Conservation (phyloP, 1,139 yeast species). For the Candida tetrigidarum region DNA sequence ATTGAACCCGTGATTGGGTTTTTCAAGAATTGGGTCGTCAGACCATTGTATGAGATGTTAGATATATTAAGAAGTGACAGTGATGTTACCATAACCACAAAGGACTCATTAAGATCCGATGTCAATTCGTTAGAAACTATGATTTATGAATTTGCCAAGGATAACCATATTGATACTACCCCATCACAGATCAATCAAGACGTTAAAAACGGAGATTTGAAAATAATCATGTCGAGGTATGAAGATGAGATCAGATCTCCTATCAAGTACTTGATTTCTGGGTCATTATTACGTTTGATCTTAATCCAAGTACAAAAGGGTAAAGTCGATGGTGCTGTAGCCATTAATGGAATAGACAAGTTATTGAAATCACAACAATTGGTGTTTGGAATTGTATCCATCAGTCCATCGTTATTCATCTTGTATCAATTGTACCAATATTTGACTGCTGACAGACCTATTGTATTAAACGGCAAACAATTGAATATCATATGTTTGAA, state of each 20-base stretch:
- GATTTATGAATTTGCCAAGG: slow-evolving; percentile 76
- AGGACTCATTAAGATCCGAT: slow-evolving; percentile 79
- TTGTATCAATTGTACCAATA: slow-evolving; percentile 43
- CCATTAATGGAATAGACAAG: slow-evolving; percentile 89
- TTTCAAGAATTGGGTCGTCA: slow-evolving; percentile 79
- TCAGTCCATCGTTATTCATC: slow-evolving; percentile 78
- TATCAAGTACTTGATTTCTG: slow-evolving; percentile 61
- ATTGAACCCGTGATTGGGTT: slow-evolving; percentile 70
- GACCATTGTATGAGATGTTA: slow-evolving; percentile 75
- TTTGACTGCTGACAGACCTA: slow-evolving; percentile 37
- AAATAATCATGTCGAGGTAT: slow-evolving; percentile 77
- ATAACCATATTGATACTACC: slow-evolving; percentile 30
- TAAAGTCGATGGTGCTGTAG: slow-evolving; percentile 92
- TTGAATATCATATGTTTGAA: slow-evolving; percentile 49
- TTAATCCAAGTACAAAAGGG: slow-evolving; percentile 92
- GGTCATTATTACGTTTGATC: slow-evolving; percentile 74
- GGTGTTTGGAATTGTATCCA: slow-evolving; percentile 88
- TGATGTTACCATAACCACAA: slow-evolving; percentile 75
- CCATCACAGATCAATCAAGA: slow-evolving; percentile 34
- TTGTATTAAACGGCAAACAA: slow-evolving; percentile 43
- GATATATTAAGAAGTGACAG: slow-evolving; percentile 85
- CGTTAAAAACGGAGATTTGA: slow-evolving; percentile 72
- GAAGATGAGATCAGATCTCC: slow-evolving; percentile 79
- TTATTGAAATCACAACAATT: slow-evolving; percentile 88
- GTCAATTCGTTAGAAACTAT: slow-evolving; percentile 81